A percentile compares a stretch with the other conserved stretches of the same genome.
phyloP scores from a whole-genome alignment of 306 rosid genomes.

The Heteromeles arbutifolia region DNA sequence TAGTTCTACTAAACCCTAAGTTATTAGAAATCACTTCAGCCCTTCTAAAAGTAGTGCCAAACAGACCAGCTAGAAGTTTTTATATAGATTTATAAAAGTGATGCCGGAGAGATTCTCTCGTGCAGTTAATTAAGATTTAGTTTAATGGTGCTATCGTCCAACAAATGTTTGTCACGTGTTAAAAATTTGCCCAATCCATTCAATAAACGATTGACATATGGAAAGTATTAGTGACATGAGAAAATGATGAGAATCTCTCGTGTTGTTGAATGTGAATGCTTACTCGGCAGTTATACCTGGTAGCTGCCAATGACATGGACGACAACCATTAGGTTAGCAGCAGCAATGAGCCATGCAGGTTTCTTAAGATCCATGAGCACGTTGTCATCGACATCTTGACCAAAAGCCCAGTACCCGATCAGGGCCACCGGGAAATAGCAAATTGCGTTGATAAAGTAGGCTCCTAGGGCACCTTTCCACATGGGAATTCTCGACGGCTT shows the following conservation, averaged over 20 bases:
- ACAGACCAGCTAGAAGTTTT: too few species aligned
- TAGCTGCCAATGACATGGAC: slow-evolving; percentile 91
- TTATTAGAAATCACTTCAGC: too few species aligned
- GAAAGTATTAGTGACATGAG: too few species aligned
- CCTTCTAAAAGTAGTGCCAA: too few species aligned
- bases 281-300: slow-evolving; percentile 45
- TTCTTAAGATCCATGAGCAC: slow-evolving; percentile 53
- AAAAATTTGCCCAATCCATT: too few species aligned
- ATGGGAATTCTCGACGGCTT: slow-evolving; percentile 69
- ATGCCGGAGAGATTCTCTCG: too few species aligned
- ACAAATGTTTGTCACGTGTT: too few species aligned
- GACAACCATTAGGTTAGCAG: slow-evolving; percentile 89
- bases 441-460: slow-evolving; percentile 68
- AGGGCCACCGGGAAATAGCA: slow-evolving; percentile 95
- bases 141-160: too few species aligned
- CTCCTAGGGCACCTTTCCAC: slow-evolving; percentile 91
- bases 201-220: too few species aligned
- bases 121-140: too few species aligned
- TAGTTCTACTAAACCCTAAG: not conserved
- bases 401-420: slow-evolving; percentile 83
- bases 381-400: slow-evolving; percentile 74
- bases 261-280: not conserved
- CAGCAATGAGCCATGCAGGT: slow-evolving; percentile 85
- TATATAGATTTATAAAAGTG: too few species aligned
- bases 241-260: too few species aligned